A percentile compares a stretch with the other conserved stretches of the same genome.
Conservation (phyloP, 2,329 filamentous ascomycete genomes). For the Fusarium neocosmosporiellum region DNA sequence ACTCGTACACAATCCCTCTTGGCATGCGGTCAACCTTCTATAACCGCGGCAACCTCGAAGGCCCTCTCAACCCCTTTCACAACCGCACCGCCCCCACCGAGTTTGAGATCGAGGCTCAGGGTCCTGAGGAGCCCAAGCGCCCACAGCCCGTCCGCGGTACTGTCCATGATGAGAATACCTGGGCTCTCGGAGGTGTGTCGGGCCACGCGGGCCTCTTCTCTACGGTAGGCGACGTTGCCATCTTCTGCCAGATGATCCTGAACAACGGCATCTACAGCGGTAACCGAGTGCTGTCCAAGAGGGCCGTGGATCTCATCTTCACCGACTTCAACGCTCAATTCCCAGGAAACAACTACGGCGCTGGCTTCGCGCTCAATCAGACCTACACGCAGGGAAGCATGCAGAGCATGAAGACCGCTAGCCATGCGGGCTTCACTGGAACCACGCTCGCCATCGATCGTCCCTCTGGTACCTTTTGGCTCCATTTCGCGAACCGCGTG, state of each 20-base stretch:
- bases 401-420: slow-evolving; percentile 36
- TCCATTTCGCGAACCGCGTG: not conserved
- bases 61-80: slow-evolving; percentile 9
- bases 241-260: not conserved
- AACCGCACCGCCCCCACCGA: slow-evolving; percentile 3
- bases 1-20: slow-evolving; percentile 47
- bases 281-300: not conserved
- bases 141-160: slow-evolving; percentile 53
- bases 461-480: not conserved
- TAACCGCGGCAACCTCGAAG: slow-evolving; percentile 13
- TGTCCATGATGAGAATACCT: slow-evolving; percentile 29
- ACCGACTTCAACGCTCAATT: slow-evolving; percentile 39
- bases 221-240: not conserved
- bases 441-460: slow-evolving; percentile 41
- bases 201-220: not conserved
- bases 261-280: not conserved
- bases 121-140: slow-evolving; percentile 45
- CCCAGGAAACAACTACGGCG: slow-evolving; percentile 41
- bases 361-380: slow-evolving; percentile 49
- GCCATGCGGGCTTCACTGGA: slow-evolving; percentile 41
- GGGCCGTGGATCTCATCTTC: not conserved
- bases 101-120: slow-evolving; percentile 33
- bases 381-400: slow-evolving; percentile 47
- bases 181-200: not conserved
- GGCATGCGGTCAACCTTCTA: slow-evolving; percentile 8